phyloP scores from a whole-genome alignment of 192 early-diverging fungal species.

The Gonapodya prolifera region DNA sequence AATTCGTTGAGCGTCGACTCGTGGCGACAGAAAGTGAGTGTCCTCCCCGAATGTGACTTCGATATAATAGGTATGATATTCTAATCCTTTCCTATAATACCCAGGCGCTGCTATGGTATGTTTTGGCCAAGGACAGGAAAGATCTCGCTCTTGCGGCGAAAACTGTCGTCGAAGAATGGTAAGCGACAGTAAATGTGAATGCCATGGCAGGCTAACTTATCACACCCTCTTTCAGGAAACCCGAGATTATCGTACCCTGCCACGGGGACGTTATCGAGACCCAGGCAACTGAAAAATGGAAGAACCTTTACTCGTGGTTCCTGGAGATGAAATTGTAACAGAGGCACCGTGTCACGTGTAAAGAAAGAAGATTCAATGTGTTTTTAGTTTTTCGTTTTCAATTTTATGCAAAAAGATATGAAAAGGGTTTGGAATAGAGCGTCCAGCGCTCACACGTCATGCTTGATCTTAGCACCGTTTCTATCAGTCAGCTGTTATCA shows the following conservation, averaged over 20 bases:
- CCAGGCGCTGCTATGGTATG: neutral
- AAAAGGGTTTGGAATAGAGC: no score
- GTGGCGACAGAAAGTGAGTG: neutral
- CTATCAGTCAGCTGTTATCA: no score
- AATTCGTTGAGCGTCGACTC: neutral
- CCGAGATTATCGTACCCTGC: slow-evolving; percentile 2
- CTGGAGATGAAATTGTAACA: neutral
- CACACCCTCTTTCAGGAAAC: neutral
- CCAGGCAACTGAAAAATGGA: neutral
- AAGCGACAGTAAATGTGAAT: no score
- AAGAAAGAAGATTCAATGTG: no score
- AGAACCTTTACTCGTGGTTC: neutral
- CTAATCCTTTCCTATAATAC: neutral
- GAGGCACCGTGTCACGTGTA: no score
- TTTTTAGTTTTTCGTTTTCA: no score
- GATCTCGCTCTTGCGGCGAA: neutral
- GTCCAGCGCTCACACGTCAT: no score
- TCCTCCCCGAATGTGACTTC: neutral
- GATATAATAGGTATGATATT: neutral
- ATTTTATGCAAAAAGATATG: no score
- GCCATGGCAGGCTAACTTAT: no score
- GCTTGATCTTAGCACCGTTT: no score
- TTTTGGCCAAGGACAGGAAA: neutral
- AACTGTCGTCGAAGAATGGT: neutral
- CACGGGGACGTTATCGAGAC: neutral